Percentiles rank a stretch among this genome's conserved stretches.
Evolutionary conservation across 2,329 filamentous ascomycete species (phyloP).

Genomic region (Cladobotryum mycophilum): DNA sequence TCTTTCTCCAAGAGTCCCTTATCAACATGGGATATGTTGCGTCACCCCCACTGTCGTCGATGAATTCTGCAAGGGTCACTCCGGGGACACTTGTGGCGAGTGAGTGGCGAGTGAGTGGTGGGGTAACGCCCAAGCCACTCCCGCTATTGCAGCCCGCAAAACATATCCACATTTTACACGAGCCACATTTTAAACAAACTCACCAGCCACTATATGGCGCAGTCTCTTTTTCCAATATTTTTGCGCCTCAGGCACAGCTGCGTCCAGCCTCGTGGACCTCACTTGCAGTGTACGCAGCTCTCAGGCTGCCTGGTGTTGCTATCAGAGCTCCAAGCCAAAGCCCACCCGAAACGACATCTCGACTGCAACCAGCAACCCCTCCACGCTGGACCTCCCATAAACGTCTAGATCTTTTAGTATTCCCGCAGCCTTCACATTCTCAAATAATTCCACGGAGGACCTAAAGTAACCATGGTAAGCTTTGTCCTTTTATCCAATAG

Average conservation of each 20-base stretch:
- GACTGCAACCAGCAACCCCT: slow-evolving; percentile 9
- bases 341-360: slow-evolving; percentile 15
- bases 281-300: slow-evolving; percentile 32
- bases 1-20: too few relatives aligned
- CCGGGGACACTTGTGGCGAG: slow-evolving; percentile 5
- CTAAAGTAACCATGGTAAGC: slow-evolving; percentile 10
- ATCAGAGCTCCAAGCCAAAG: slow-evolving; percentile 25
- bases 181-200: neutral
- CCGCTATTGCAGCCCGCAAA: slow-evolving; percentile 1
- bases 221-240: slow-evolving; percentile 10
- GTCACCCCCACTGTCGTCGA: neutral
- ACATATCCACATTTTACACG: neutral
- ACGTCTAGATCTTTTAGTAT: slow-evolving; percentile 1
- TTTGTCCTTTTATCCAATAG: neutral
- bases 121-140: slow-evolving; percentile 10
- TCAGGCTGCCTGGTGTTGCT: slow-evolving; percentile 35
- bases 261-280: slow-evolving; percentile 20
- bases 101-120: slow-evolving; percentile 6
- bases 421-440: neutral
- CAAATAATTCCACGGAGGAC: neutral
- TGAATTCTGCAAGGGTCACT: slow-evolving; percentile 8
- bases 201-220: slow-evolving; percentile 11
- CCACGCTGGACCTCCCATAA: neutral
- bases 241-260: slow-evolving; percentile 25
- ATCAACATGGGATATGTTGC: neutral